phyloP scores from a whole-genome alignment of 140 eudicot genomes.

The Bidens hawaiensis region DNA sequence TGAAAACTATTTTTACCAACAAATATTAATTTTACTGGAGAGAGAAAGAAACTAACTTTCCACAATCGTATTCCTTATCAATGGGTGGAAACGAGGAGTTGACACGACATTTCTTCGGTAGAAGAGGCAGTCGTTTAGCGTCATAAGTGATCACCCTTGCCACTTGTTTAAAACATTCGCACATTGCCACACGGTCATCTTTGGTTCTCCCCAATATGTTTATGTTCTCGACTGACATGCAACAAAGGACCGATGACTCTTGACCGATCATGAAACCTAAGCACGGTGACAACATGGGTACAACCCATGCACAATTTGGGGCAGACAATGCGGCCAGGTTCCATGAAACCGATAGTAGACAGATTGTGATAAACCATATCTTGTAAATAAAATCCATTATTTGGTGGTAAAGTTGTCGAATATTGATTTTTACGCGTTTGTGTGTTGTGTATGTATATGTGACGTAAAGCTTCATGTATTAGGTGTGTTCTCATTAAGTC shows the following conservation, averaged over 20 bases:
- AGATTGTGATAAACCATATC: slow-evolving; percentile 1
- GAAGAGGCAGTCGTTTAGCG: slow-evolving; percentile 29
- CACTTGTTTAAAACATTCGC: slow-evolving; percentile 33
- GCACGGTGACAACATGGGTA: slow-evolving; percentile 27
- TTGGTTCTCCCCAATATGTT: slow-evolving; percentile 21
- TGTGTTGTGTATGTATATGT: slow-evolving; percentile 7
- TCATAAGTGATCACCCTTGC: slow-evolving; percentile 14
- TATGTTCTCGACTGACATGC: slow-evolving; percentile 25
- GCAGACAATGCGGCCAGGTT: slow-evolving; percentile 1
- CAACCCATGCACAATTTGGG: slow-evolving; percentile 27
- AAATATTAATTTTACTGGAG: no score
- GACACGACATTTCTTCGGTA: slow-evolving; percentile 36
- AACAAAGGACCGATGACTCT: slow-evolving; percentile 29
- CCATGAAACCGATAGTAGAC: slow-evolving; percentile 22
- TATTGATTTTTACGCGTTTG: background rate
- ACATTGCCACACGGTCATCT: slow-evolving; percentile 30
- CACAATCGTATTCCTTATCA: slow-evolving; percentile 26
- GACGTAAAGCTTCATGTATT: slow-evolving; percentile 18
- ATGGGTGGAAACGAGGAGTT: slow-evolving; percentile 32
- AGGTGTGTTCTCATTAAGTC: slow-evolving; percentile 14
- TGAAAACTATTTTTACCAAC: background rate
- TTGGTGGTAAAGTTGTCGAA: background rate
- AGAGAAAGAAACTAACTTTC: slow-evolving; percentile 22
- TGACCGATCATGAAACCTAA: slow-evolving; percentile 23
- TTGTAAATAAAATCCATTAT: slow-evolving; percentile 9